A percentile compares a stretch with the other conserved stretches of the same genome.
Conservation (phyloP, 31 red algal species). For the Asparagopsis taxiformis region DNA sequence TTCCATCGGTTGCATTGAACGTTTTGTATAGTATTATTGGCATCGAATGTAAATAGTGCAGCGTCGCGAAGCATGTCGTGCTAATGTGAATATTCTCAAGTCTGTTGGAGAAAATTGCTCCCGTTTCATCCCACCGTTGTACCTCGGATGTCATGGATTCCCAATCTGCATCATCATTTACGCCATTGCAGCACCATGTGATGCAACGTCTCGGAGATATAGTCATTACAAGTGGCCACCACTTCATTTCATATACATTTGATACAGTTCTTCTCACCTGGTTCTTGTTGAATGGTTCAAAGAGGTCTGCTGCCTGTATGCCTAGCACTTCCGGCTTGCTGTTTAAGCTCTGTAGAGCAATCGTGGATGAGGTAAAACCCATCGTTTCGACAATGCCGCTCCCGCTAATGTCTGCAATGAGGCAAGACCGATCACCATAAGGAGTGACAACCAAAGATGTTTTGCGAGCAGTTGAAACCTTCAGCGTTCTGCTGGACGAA, state of each 20-base stretch:
- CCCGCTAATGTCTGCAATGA: conserved; percentile 50
- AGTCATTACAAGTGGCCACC: conserved; percentile 66
- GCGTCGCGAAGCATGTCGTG: conserved; percentile 80
- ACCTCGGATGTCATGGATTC: conserved; percentile 84
- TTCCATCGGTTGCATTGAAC: conserved; percentile 90
- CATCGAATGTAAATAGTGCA: conserved; percentile 45
- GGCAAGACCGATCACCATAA: conserved; percentile 41
- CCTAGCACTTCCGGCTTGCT: conserved; percentile 49
- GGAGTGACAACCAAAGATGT: conserved; percentile 56
- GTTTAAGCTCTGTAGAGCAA: conserved; percentile 65
- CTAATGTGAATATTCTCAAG: conserved; percentile 84
- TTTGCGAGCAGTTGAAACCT: conserved; percentile 72
- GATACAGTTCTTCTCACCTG: conserved; percentile 78
- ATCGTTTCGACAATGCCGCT: conserved; percentile 80
- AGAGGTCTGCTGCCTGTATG: conserved; percentile 26
- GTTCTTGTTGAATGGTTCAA: conserved; percentile 57
- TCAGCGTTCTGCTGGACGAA: conserved; percentile 71
- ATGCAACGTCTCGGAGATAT: conserved; percentile 82
- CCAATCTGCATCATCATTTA: conserved; percentile 20
- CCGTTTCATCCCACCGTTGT: conserved; percentile 80
- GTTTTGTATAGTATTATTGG: conserved; percentile 85
- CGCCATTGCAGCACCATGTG: conserved; percentile 73
- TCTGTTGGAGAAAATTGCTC: conserved; percentile 72
- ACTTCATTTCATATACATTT: conserved; percentile 69
- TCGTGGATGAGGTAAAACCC: conserved; percentile 88